Evolutionary conservation across 495 filamentous ascomycete species (phyloP).

Genomic region (Hyaloscypha finlandica): DNA sequence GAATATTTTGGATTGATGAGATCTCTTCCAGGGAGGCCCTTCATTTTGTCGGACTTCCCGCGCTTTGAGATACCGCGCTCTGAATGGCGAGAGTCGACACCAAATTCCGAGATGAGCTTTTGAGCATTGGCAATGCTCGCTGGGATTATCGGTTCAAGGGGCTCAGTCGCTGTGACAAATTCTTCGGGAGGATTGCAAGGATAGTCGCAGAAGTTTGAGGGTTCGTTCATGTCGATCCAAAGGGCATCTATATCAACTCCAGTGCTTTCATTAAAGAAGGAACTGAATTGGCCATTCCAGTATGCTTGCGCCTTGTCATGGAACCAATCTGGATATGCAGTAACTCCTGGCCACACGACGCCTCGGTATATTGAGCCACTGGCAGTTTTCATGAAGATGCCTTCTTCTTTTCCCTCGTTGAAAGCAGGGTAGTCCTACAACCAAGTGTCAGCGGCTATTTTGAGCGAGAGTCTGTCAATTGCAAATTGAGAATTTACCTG

Average conservation of each 20-base stretch:
- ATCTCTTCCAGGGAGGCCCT: slow-evolving; percentile 2
- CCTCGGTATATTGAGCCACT: slow-evolving; percentile 74
- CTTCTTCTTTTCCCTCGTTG: slow-evolving; percentile 52
- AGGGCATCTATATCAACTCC: slow-evolving; percentile 83
- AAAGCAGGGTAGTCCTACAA: slow-evolving; percentile 10
- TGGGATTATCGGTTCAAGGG: slow-evolving; percentile 51
- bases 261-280: slow-evolving; percentile 63
- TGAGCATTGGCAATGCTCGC: not conserved
- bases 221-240: slow-evolving; percentile 89
- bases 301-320: slow-evolving; percentile 61
- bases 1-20: slow-evolving; percentile 53
- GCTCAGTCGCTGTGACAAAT: slow-evolving; percentile 42
- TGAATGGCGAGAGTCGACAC: not conserved
- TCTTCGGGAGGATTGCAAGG: slow-evolving; percentile 63
- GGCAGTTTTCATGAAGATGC: slow-evolving; percentile 49
- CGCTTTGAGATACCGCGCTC: slow-evolving; percentile 40
- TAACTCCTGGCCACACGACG: slow-evolving; percentile 85
- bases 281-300: slow-evolving; percentile 70
- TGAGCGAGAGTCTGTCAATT: not conserved
- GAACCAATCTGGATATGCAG: slow-evolving; percentile 86
- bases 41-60: not conserved
- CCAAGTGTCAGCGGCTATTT: not conserved
- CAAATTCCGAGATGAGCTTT: not conserved
- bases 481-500: not conserved
- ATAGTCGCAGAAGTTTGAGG: slow-evolving; percentile 58